A percentile compares a stretch with the other conserved stretches of the same genome.
phyloP scores from a whole-genome alignment of 2,329 filamentous ascomycete species.

The Arthrobotrys musiformis region DNA sequence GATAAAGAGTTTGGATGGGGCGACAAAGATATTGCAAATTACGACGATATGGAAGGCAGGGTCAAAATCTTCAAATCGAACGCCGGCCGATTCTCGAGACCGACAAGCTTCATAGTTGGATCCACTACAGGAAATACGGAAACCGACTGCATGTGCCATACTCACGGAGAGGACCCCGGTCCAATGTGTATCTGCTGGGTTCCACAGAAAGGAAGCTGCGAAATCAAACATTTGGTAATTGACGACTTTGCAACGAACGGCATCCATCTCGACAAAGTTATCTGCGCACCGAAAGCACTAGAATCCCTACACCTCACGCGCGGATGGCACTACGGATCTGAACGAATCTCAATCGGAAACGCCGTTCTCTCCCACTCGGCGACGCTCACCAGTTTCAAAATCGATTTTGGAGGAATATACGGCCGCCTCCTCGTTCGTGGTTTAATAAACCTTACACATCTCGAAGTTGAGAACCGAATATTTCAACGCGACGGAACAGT shows the following conservation, averaged over 20 bases:
- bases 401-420: conserved; percentile 36
- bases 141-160: conserved; percentile 2
- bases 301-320: conserved; percentile 4
- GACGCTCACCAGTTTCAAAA: conserved; percentile 2
- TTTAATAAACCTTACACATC: conserved; percentile 26
- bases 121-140: not conserved
- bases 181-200: conserved; percentile 6
- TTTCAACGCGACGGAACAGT: not conserved
- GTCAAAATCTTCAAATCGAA: conserved; percentile 17
- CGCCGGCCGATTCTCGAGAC: conserved; percentile 10
- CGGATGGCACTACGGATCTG: not conserved
- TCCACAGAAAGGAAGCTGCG: not conserved
- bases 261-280: conserved; percentile 31
- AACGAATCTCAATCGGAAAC: conserved; percentile 30
- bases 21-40: conserved; percentile 7
- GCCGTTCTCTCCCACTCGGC: conserved; percentile 34
- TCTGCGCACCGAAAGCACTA: conserved; percentile 24
- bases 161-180: not conserved
- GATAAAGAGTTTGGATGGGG: conserved; percentile 9
- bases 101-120: conserved; percentile 9
- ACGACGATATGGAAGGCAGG: conserved; percentile 8
- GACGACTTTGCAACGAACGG: conserved; percentile 7
- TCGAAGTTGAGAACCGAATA: conserved; percentile 34
- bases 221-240: conserved; percentile 15
- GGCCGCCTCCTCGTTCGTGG: conserved; percentile 17